Evolutionary conservation across 2,329 filamentous ascomycete genomes (phyloP).

Genomic region (Stemphylium lycopersici): DNA sequence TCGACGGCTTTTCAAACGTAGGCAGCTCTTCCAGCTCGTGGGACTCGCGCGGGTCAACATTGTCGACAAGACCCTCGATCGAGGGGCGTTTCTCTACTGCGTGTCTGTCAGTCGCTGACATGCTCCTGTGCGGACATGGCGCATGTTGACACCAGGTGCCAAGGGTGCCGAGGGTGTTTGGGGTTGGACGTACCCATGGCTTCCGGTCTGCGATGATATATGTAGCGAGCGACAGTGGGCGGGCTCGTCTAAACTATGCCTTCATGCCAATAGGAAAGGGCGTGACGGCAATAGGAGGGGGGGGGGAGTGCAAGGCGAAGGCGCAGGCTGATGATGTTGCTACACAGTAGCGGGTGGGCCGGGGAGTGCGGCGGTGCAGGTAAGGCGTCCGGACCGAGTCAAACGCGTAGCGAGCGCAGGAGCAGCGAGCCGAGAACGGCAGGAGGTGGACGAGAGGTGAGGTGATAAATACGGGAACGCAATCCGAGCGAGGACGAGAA

Average conservation of each 20-base stretch:
- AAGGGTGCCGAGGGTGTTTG: conserved; percentile 1
- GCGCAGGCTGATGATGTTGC: conserved; percentile 4
- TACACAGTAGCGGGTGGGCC: conserved; percentile 8
- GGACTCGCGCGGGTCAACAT: conserved; percentile 44
- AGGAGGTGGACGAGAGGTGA: background rate
- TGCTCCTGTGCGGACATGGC: background rate
- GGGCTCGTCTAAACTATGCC: conserved; percentile 27
- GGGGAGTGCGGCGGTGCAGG: conserved; percentile 14
- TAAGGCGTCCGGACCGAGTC: conserved; percentile 3
- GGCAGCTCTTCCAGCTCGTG: conserved; percentile 44
- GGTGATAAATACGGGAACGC: background rate
- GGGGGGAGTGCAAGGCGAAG: background rate
- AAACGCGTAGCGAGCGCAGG: background rate
- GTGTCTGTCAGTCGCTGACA: conserved; percentile 25
- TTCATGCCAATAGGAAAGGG: conserved; percentile 28
- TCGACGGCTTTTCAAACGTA: conserved; percentile 38
- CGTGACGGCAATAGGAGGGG: background rate
- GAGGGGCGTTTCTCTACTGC: conserved; percentile 48
- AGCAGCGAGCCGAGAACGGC: background rate
- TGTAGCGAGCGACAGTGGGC: conserved; percentile 31
- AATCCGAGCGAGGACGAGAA: background rate
- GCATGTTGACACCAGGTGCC: conserved; percentile 3
- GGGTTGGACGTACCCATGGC: conserved; percentile 35
- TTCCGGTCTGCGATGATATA: conserved; percentile 20
- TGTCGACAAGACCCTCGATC: conserved; percentile 48